These are phyloP conservation scores for Peniophora sp. DNA, from an alignment of 1,284 basidiomycete genomes.

Conservation along the genomic window DNA sequence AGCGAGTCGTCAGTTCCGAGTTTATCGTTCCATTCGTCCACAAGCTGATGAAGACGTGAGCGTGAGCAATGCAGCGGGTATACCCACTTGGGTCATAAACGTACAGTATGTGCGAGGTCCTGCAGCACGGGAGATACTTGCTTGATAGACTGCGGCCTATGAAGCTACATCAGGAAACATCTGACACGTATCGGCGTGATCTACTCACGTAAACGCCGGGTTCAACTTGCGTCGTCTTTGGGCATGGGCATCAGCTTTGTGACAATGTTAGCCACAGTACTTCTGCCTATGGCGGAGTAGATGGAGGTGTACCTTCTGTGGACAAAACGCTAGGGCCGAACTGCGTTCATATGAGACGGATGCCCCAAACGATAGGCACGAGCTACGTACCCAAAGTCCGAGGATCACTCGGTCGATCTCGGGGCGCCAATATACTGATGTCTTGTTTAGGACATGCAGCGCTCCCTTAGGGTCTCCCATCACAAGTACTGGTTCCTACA, in stretches of 20 bases:
- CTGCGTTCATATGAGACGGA: not conserved
- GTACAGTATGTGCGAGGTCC: constrained; percentile 2
- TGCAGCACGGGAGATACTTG: not conserved
- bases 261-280: not conserved
- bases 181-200: not conserved
- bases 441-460: constrained; percentile 5
- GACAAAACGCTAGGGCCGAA: constrained; percentile 7
- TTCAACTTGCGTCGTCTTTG: not conserved
- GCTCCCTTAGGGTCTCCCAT: constrained; percentile 10
- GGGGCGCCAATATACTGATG: constrained; percentile 3
- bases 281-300: not conserved
- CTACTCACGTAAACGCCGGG: constrained; percentile 1
- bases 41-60: not conserved
- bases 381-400: constrained; percentile 3
- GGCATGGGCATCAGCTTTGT: not conserved
- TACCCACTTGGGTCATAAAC: not conserved
- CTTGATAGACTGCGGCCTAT: constrained; percentile 2
- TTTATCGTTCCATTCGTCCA: constrained; percentile 1
- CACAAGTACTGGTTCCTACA: constrained; percentile 5
- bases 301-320: constrained; percentile 1
- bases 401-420: constrained; percentile 4
- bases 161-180: no score
- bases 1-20: not conserved
- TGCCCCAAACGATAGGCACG: not conserved
- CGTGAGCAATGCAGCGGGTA: not conserved